Base-by-base conservation (phyloP, 2,329 filamentous ascomycete species). In the Leptographium flavum region DNA sequence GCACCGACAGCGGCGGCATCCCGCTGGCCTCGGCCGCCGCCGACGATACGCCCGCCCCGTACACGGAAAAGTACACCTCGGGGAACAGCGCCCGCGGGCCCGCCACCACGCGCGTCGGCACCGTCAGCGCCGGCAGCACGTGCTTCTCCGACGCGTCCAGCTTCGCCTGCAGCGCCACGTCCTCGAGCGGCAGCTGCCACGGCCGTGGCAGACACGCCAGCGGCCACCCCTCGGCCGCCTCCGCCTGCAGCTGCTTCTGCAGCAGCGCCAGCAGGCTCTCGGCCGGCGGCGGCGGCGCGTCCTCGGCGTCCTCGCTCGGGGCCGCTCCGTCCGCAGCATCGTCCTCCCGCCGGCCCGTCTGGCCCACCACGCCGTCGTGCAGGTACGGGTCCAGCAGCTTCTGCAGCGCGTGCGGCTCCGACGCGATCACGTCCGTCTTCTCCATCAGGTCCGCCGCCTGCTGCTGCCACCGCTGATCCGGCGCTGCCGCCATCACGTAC, bases 341-440 rank as follows among this genome's bases (percentile, higher is more conserved):
- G 14, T 22, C 35, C 19, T n/a, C n/a, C 31, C 22, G 13, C 35
- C 40, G 42, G 2, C 28, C 46, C 33, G 35, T 33, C 35, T 39
- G n/a, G 1, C 25, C 30, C 30, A 39, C 23, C 23, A 39, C 19
- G 9, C 7, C 19, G 13, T 35, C 28, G 46, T 50, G 71, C 44
- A 77, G 77, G 59, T 90, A 95, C 2, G 88, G 87, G 54, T 95
- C 86, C 42, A 96, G 86, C 45, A 95, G 67, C 25, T 79, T 71
- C 59, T 95, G 88, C 31, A 96, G 71, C 3, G 83, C 74, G 59
- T 95, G 86, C 11, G 85, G 83, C 50, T 92, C 87, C 2, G 83
- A 85, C 11, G 90, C 87, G 55, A 96, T 93, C 52, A 96, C 87
- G 46, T 92, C 88, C 2, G 92, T 96, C 69, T 93, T 94, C 52